Evolutionary conservation across 306 rosid genomes (phyloP), one percentile per base, ranked within the genome.

Genomic region (Casuarina glauca): DNA sequence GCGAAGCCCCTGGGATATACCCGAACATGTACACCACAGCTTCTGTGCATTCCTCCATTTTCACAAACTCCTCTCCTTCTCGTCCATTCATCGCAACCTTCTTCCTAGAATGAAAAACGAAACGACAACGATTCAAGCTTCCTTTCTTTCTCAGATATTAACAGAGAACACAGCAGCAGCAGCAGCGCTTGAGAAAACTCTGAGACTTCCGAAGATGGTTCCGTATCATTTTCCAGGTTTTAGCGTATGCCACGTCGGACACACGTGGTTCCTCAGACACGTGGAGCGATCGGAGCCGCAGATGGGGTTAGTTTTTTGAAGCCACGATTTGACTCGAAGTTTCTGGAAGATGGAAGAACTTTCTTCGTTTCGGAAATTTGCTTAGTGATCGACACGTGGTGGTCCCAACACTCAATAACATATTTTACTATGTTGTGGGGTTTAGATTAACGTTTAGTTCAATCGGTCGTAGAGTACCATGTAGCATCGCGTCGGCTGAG

Each of bases 1-100:
- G 82, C 83, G 78, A 89, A 6, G 88, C 93, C 74, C 98, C 98
- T 8, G 98, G 97, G 6, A 94, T 91, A 73, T 92, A 94, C 4
- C 98, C 98, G 82, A 94, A 90, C 97, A 90, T 92, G 76, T 82
- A 92, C 35, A 92, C 94, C 84, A 80, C 41, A 42, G 81, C 80
- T 74, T 90, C 80, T 15, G 44, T 38, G 41, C 74, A 69, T 43
- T 84, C 81, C 74, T 86, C 90, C 88, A 69, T 78, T 50, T 80
- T 84, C 54, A 49, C 81, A 6, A 70, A 86, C 49, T 81, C 87
- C 50, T 3, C 81, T 1, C 72, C 83, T 75, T 73, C 93, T 74
- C 81, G 80, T 45, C 85, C 89, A 49, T 77, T 85, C 93, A 89
- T 91, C 77, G 86, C 81, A 75, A 53, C 7, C 20, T 69, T 48